Evolutionary conservation across 148 eudicot genomes (phyloP), one percentile per base, ranked within the genome.

Genomic region (Fallopia convolvulus): DNA sequence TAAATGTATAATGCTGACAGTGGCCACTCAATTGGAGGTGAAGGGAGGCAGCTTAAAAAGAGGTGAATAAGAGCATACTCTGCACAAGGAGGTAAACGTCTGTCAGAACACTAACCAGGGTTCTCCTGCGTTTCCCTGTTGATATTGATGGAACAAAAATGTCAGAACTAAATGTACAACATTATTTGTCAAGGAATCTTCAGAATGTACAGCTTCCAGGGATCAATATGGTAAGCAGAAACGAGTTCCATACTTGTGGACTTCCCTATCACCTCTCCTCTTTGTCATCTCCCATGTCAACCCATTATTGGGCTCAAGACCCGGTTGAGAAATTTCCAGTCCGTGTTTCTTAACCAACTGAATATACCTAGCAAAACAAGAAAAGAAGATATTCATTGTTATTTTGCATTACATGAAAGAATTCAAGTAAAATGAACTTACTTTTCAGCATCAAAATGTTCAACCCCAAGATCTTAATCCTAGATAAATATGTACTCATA

Each of bases 61-160:
- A 10, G 9, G 5, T 20, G 21, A 26, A 42, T 6, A 6, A 4
- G 53, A 72, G 33, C 87, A 58, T 93, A 93, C 97, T 93, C 97
- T 70, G 95, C 97, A 85, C 97, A 93, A 66, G 97, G 97, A 81
- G 97, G 97, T 83, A 89, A 81, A 42, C 80, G 90, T 68, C 89
- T 93, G 66, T 93, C 87, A 68, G 87, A 84, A 84, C 97, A 93
- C 97, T 95, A 93, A 78, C 97, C 97, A 75, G 95, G 93, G 86
- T 87, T 90, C 82, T 93, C 97, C 23, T 84, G 80, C n/a, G 97
- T 88, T 76, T 84, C 86, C 90, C 97, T 93, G 83, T 78, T 77
- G 36, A 78, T 44, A 42, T 42, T 3, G 75, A 18, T 3, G 20
- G 36, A 26, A 23, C 3, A 8, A 42, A 42, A n/a, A 44, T 33